Evolutionary conservation across 257 asterid species (phyloP).

Genomic region (Thymus mandschuricus): DNA sequence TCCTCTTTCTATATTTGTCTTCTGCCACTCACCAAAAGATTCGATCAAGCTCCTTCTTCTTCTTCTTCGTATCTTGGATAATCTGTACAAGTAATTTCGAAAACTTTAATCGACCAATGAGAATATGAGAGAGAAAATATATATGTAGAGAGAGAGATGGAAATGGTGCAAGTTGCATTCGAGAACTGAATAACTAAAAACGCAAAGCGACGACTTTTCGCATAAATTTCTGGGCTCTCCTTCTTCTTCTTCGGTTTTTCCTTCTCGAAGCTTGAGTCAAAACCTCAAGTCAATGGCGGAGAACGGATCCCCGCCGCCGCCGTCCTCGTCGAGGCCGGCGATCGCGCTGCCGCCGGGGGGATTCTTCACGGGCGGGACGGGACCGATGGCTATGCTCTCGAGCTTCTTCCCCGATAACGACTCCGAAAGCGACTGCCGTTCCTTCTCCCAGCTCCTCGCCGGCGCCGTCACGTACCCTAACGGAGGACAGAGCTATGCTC

Average conservation of each 20-base stretch:
- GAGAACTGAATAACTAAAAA: constrained; percentile 2
- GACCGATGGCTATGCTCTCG: constrained; percentile 77
- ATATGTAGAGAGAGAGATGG: neutral
- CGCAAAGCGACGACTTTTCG: constrained; percentile 35
- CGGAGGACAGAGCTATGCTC: constrained; percentile 6
- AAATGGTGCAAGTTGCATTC: neutral
- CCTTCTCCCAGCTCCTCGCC: constrained; percentile 83
- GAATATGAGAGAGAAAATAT: neutral
- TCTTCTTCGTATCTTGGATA: neutral
- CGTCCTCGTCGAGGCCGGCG: constrained; percentile 45
- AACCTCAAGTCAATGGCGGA: constrained; percentile 49
- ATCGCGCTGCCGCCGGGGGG: constrained; percentile 58
- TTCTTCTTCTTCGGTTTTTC: neutral
- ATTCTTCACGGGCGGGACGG: constrained; percentile 51
- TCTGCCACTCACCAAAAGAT: neutral
- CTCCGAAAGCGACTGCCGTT: constrained; percentile 60
- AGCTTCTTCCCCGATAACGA: constrained; percentile 76
- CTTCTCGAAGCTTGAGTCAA: neutral
- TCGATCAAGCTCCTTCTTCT: neutral
- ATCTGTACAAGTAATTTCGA: neutral
- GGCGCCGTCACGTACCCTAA: constrained; percentile 42
- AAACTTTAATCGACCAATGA: neutral
- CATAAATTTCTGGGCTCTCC: neutral
- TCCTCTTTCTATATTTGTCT: neutral
- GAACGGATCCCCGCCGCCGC: constrained; percentile 37